These are phyloP conservation scores for Ministeria vibrans DNA, from an alignment of 78 protist species.

Conservation along the genomic window DNA sequence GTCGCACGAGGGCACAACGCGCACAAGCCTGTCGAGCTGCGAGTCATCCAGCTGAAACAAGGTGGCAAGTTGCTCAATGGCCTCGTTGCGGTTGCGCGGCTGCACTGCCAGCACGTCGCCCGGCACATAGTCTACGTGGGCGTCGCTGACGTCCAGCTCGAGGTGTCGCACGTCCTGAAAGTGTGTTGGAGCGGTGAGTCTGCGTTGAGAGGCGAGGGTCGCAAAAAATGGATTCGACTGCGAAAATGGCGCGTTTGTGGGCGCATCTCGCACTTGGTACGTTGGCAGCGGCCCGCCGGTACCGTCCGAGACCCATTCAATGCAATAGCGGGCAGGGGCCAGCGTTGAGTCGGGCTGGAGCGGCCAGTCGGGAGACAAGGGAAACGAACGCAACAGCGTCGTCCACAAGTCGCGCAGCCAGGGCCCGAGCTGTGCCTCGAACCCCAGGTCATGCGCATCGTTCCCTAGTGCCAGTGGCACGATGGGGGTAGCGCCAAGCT, in stretches of 20 bases:
- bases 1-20: background rate
- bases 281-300: background rate
- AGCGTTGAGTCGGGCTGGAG: no score
- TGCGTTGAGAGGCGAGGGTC: background rate
- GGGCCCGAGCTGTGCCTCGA: constrained; percentile 24
- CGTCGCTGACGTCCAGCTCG: constrained; percentile 7
- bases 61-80: background rate
- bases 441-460: constrained; percentile 31
- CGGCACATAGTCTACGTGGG: background rate
- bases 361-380: no score
- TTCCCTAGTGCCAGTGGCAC: constrained; percentile 24
- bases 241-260: background rate
- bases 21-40: background rate
- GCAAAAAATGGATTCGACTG: background rate
- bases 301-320: background rate
- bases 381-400: background rate
- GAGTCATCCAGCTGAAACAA: background rate
- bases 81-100: constrained; percentile 16
- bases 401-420: constrained; percentile 26
- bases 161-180: constrained; percentile 32
- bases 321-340: background rate
- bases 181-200: constrained; percentile 20
- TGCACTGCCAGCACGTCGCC: constrained; percentile 20
- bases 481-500: constrained; percentile 24
- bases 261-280: background rate